phyloP scores from a whole-genome alignment of 108 stramenopile species.

The Cyclostephanos invisitatus region DNA sequence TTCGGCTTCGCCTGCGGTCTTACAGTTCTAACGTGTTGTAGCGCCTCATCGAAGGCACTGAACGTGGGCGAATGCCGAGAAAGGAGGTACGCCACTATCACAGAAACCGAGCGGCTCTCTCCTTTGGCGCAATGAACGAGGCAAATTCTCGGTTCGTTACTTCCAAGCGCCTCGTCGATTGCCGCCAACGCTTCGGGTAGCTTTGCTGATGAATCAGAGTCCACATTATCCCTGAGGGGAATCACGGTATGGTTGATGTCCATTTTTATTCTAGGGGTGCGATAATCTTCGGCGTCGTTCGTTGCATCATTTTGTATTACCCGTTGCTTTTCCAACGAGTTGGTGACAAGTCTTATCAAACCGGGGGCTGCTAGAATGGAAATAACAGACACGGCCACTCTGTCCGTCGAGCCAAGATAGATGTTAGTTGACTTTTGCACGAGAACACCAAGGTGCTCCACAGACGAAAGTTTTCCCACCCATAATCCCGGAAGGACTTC shows the following conservation, averaged over 20 bases:
- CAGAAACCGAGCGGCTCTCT: conserved; percentile 39
- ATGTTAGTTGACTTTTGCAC: background rate
- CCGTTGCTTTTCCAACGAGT: conserved; percentile 22
- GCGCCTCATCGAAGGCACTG: conserved; percentile 24
- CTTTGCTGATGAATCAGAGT: conserved; percentile 32
- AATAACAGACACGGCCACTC: conserved; percentile 27
- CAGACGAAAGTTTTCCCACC: conserved; percentile 36
- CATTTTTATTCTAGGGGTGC: background rate
- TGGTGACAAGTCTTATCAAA: conserved; percentile 19
- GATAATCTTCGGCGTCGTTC: background rate
- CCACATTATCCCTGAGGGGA: conserved; percentile 24
- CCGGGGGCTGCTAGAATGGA: conserved; percentile 32
- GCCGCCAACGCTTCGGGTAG: conserved; percentile 11
- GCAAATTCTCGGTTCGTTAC: conserved; percentile 26
- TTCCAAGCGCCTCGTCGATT: conserved; percentile 36
- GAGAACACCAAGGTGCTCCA: conserved; percentile 15
- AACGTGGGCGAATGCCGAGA: conserved; percentile 29
- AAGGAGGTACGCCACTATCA: conserved; percentile 42
- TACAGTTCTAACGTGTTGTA: conserved; percentile 30
- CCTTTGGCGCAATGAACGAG: conserved; percentile 47
- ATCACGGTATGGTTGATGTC: conserved; percentile 25
- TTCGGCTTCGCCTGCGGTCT: conserved; percentile 34
- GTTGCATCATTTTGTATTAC: background rate
- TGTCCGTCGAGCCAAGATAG: background rate
- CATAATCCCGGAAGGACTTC: conserved; percentile 42